Evolutionary conservation across 1,284 basidiomycete genomes (phyloP).

Genomic region (Ustilago xerochloae): DNA sequence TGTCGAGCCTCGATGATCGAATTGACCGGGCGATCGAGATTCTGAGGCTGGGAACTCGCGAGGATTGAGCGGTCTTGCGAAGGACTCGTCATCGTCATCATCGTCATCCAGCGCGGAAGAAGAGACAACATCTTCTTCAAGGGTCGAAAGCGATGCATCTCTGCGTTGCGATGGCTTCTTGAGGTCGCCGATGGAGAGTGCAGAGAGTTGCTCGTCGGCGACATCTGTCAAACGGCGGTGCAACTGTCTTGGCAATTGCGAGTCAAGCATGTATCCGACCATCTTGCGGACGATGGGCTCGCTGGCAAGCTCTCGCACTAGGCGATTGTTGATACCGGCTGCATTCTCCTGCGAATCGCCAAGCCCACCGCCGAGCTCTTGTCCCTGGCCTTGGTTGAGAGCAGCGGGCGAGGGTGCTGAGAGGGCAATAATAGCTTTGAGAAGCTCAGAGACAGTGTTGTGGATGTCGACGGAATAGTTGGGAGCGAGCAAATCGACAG

Average conservation of each 20-base stretch:
- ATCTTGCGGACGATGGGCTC: slow-evolving; percentile 79
- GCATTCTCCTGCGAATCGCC: slow-evolving; percentile 48
- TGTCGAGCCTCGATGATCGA: slow-evolving; percentile 59
- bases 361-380: slow-evolving; percentile 46
- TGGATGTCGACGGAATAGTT: slow-evolving; percentile 82
- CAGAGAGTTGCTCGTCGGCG: slow-evolving; percentile 52
- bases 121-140: slow-evolving; percentile 34
- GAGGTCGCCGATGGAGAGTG: slow-evolving; percentile 29
- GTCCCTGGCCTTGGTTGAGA: slow-evolving; percentile 68
- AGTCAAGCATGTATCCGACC: slow-evolving; percentile 82
- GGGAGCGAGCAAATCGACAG: slow-evolving; percentile 87
- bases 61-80: slow-evolving; percentile 47
- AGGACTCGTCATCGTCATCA: slow-evolving; percentile 62
- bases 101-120: slow-evolving; percentile 62
- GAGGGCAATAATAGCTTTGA: slow-evolving; percentile 94
- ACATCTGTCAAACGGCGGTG: slow-evolving; percentile 46
- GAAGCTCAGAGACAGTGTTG: slow-evolving; percentile 86
- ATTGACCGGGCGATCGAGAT: slow-evolving; percentile 31
- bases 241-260: slow-evolving; percentile 64
- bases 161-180: slow-evolving; percentile 32
- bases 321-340: slow-evolving; percentile 74
- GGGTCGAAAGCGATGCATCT: slow-evolving; percentile 18
- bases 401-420: slow-evolving; percentile 84
- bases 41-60: slow-evolving; percentile 53
- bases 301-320: slow-evolving; percentile 89